Base-by-base conservation (phyloP, 495 filamentous ascomycete genomes). In the Cenococcum geophilum region DNA sequence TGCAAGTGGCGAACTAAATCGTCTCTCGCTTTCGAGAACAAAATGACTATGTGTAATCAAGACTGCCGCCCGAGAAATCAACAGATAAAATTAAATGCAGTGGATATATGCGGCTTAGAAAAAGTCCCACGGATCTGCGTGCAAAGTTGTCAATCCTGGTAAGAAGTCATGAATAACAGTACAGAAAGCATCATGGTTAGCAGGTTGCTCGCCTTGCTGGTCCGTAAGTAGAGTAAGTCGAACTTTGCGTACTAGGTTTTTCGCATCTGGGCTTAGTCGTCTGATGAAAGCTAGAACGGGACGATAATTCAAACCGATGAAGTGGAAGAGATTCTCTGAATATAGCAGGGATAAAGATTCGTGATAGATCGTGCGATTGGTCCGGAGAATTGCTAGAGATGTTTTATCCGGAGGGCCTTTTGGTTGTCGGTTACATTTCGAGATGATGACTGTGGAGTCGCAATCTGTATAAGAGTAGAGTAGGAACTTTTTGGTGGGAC, bases 201-300 rank as follows among this genome's bases (percentile, higher is more conserved):
- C 57, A 40, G 60, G 56, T 52, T 57, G 57, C 47, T 58, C 43
- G 23, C 60, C 61, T 37, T 55, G 57, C 23, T 64, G 49, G 57
- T 65, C 60, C 58, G 58, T 62, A 36, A 68, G 62, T 48, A 62
- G 50, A 45, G 69, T 71, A 55, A 71, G 53, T 57, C 66, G 57
- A 48, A 71, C 64, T 47, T 69, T 65, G 22, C 69, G 62, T 32
- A 71, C 59, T 58, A 67, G 42, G 54, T 42, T 63, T 51, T 65
- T 63, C 43, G 69, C 66, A 25, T 71, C 58, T 36, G 69, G 69
- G 25, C 66, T 64, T 40, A 71, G 59, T 20, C 60, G 54, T 37
- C 69, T 66, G 23, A 71, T 63, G 54, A 71, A 71, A 32, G 69
- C 69, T 22, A 71, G 50, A 22, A 71, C 64, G 36, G 69, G 69